A percentile compares a stretch with the other conserved stretches of the same genome.
Conservation (phyloP, 805 yeast genomes). For the Maudiozyma saulgeensis region DNA sequence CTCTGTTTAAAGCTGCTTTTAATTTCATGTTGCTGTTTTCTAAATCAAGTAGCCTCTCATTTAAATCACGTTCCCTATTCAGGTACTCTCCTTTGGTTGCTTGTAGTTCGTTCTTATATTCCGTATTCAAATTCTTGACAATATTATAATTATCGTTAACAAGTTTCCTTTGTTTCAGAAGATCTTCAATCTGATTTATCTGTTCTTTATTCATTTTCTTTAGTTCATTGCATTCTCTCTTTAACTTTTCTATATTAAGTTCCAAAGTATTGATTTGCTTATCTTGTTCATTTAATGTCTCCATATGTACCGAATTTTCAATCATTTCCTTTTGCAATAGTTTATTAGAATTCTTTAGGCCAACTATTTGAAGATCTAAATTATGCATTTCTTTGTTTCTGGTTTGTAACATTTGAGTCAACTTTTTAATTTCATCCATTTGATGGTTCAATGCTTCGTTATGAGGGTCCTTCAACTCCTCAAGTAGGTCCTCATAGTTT, state of each 20-base stretch:
- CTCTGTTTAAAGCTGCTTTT: neutral
- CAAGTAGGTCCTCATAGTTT: neutral
- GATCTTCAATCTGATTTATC: slow-evolving; percentile 1
- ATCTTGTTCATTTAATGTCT: neutral
- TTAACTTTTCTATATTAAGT: neutral
- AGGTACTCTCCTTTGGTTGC: neutral
- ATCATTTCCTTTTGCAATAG: neutral
- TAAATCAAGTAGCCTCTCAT: neutral
- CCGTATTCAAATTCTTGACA: neutral
- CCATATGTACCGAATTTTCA: neutral
- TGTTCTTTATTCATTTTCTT: slow-evolving; percentile 2
- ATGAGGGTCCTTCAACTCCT: slow-evolving; percentile 10
- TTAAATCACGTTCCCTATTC: neutral
- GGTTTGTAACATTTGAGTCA: neutral
- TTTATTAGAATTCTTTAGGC: neutral
- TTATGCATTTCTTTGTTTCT: neutral
- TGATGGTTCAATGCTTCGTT: slow-evolving; percentile 11
- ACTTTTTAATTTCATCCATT: slow-evolving; percentile 4
- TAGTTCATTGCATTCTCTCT: neutral
- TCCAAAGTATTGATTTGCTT: neutral
- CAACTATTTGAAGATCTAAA: neutral
- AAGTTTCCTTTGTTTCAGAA: neutral
- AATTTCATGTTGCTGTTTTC: neutral
- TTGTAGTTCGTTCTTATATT: neutral
- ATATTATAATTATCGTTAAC: slow-evolving; percentile 3